Evolutionary conservation across 345 rosid species (phyloP).

Genomic region (Acer negundo): DNA sequence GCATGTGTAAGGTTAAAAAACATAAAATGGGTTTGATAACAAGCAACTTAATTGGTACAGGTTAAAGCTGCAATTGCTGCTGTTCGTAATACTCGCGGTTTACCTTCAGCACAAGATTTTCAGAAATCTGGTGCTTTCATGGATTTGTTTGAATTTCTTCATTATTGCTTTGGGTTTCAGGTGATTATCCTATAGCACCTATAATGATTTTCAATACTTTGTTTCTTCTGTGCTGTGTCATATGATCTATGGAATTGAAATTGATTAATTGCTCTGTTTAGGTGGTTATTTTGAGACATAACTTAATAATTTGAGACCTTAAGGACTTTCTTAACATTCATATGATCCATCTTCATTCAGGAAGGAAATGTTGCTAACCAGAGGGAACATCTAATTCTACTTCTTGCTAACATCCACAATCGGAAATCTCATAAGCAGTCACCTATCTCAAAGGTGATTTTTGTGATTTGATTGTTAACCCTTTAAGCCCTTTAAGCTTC

Average conservation of each 20-base stretch:
- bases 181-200: conserved; percentile 37
- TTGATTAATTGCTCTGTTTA: neutral
- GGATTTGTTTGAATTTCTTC: conserved; percentile 84
- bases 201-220: neutral
- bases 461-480: conserved; percentile 17
- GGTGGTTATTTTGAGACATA: neutral
- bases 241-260: conserved; percentile 7
- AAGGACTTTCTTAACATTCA: conserved; percentile 10
- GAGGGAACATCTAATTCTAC: conserved; percentile 91
- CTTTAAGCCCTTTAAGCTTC: neutral
- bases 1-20: conserved; percentile 1
- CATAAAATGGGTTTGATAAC: conserved; percentile 24
- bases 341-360: conserved; percentile 39
- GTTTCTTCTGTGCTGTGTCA: neutral
- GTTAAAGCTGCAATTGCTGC: conserved; percentile 80
- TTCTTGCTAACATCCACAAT: conserved; percentile 66
- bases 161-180: conserved; percentile 85
- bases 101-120: conserved; percentile 59
- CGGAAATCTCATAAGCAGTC: conserved; percentile 62
- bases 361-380: conserved; percentile 88
- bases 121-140: conserved; percentile 45
- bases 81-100: conserved; percentile 58
- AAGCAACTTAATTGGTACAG: conserved; percentile 43
- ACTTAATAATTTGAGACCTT: neutral
- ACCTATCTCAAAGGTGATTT: conserved; percentile 53